Evolutionary conservation across 2,329 filamentous ascomycete species (phyloP).

Genomic region (Botrytis deweyae): DNA sequence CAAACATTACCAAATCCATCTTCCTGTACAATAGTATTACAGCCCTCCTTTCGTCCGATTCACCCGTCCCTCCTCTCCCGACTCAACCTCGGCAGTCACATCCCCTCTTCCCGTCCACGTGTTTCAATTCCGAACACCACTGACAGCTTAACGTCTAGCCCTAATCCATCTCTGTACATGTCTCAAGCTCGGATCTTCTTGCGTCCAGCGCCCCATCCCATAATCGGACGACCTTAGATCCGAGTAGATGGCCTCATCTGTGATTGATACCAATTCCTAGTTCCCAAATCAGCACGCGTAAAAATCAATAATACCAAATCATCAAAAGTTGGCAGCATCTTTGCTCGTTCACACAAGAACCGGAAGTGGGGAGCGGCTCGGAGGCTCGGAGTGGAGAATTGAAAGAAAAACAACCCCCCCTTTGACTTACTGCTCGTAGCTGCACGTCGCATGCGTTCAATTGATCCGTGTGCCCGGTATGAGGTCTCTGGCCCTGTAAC

Average conservation of each 20-base stretch:
- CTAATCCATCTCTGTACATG: conserved; percentile 60
- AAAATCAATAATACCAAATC: not conserved
- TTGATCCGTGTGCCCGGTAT: conserved; percentile 48
- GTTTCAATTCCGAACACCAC: not conserved
- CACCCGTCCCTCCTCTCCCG: not conserved
- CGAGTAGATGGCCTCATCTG: conserved; percentile 58
- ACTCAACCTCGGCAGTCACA: not conserved
- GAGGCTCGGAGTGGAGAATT: not conserved
- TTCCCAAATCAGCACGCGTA: not conserved
- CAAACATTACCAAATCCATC: conserved; percentile 8
- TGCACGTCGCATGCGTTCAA: conserved; percentile 57
- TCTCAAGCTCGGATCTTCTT: conserved; percentile 59
- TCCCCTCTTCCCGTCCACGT: not conserved
- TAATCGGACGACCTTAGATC: conserved; percentile 55
- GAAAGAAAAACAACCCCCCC: not conserved
- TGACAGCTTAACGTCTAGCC: conserved; percentile 37
- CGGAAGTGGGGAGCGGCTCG: not conserved
- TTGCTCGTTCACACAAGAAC: not conserved
- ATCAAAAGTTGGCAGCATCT: not conserved
- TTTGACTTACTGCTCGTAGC: conserved; percentile 53
- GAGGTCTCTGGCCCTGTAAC: conserved; percentile 52
- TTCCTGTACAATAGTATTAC: conserved; percentile 5
- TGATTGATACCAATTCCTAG: conserved; percentile 56
- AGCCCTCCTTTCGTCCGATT: not conserved
- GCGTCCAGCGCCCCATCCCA: conserved; percentile 59